A percentile compares a stretch with the other conserved stretches of the same genome.
These are phyloP conservation scores for Penicillium freii DNA, from an alignment of 2,329 filamentous ascomycete genomes.

Conservation along the genomic window DNA sequence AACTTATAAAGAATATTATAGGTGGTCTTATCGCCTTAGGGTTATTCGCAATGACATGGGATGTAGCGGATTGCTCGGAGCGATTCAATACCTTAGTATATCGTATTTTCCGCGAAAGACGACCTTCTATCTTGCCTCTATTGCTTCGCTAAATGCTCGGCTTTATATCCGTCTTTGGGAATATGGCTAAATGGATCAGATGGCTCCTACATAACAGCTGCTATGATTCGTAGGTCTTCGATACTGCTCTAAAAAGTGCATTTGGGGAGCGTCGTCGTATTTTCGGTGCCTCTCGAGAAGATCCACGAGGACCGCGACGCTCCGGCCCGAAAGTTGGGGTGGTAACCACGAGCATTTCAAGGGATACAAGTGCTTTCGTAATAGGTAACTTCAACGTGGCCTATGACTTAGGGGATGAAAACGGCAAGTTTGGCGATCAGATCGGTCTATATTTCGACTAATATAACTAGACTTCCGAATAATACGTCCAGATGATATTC, in stretches of 20 bases:
- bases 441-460: too few species aligned
- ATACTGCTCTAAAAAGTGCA: conserved; percentile 16
- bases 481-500: conserved; percentile 7
- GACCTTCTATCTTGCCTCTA: too few species aligned
- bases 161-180: too few species aligned
- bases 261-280: conserved; percentile 17
- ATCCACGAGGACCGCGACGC: not conserved
- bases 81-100: too few species aligned
- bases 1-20: too few species aligned
- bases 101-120: too few species aligned
- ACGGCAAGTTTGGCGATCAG: too few species aligned
- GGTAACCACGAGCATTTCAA: conserved; percentile 19
- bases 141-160: too few species aligned
- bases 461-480: conserved; percentile 14
- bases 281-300: conserved; percentile 13
- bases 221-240: conserved; percentile 21
- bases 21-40: too few species aligned
- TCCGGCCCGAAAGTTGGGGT: conserved; percentile 18
- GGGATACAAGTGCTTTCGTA: conserved; percentile 19
- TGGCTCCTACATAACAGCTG: conserved; percentile 17
- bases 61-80: too few species aligned
- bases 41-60: too few species aligned
- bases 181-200: too few species aligned
- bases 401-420: conserved; percentile 1
- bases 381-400: conserved; percentile 23